phyloP scores from a whole-genome alignment of 129 eudicot genomes.

The Deinandra increscens region DNA sequence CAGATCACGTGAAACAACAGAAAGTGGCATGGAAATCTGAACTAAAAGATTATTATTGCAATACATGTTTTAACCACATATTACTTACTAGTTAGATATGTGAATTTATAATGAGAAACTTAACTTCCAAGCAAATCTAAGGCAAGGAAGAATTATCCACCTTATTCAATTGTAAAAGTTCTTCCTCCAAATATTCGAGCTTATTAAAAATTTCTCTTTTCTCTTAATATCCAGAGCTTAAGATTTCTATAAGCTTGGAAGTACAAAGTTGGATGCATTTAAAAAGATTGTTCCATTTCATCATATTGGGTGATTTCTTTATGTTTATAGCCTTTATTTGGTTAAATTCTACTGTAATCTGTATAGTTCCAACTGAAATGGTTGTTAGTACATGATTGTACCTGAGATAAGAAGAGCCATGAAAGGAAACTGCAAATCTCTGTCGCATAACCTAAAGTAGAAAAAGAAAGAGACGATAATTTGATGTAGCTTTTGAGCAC shows the following conservation, averaged over 20 bases:
- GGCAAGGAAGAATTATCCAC: too few relatives aligned
- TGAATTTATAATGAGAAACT: conserved; percentile 1
- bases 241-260: not conserved
- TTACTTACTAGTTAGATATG: not conserved
- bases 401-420: conserved; percentile 94
- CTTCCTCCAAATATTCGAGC: conserved; percentile 8
- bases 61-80: not conserved
- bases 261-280: not conserved
- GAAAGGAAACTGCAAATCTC: conserved; percentile 81
- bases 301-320: conserved; percentile 2
- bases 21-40: conserved; percentile 7
- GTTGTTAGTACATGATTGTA: conserved; percentile 23
- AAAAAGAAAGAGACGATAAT: not conserved
- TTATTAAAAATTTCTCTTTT: conserved; percentile 4
- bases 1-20: not conserved
- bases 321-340: conserved; percentile 1
- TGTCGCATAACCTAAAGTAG: conserved; percentile 55
- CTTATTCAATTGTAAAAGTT: too few relatives aligned
- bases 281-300: not conserved
- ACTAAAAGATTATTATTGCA: not conserved
- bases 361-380: conserved; percentile 1
- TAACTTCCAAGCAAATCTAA: too few relatives aligned
- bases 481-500: conserved; percentile 21
- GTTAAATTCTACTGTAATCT: not conserved
- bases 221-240: not conserved